A percentile compares a stretch with the other conserved stretches of the same genome.
Evolutionary conservation across 2,329 filamentous ascomycete species (phyloP).

Genomic region (Didymella keratinophila): DNA sequence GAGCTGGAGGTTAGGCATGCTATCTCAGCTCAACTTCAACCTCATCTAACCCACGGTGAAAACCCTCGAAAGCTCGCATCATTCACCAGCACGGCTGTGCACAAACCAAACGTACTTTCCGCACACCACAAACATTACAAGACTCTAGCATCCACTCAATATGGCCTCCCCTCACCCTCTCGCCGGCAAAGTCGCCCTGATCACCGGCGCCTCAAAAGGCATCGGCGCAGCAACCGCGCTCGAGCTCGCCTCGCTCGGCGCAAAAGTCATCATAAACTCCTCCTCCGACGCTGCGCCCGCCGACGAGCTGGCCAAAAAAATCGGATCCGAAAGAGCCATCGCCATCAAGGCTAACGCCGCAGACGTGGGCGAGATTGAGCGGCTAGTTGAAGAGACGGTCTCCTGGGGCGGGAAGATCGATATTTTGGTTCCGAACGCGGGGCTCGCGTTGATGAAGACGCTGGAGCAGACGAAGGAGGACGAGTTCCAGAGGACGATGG

Average conservation of each 20-base stretch:
- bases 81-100: not conserved
- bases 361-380: slow-evolving; percentile 59
- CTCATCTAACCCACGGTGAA: not conserved
- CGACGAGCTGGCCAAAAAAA: slow-evolving; percentile 59
- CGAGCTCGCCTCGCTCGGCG: slow-evolving; percentile 53
- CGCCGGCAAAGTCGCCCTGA: slow-evolving; percentile 38
- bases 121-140: not conserved
- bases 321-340: slow-evolving; percentile 57
- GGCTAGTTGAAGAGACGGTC: slow-evolving; percentile 40
- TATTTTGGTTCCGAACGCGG: slow-evolving; percentile 66
- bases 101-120: not conserved
- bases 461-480: slow-evolving; percentile 67
- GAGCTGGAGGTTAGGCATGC: not conserved
- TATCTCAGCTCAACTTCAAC: not conserved
- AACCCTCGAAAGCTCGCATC: not conserved
- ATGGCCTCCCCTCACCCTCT: slow-evolving; percentile 24
- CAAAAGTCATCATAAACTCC: slow-evolving; percentile 63
- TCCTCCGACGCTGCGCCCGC: slow-evolving; percentile 64
- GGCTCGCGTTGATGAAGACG: slow-evolving; percentile 56
- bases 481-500: slow-evolving; percentile 70
- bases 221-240: slow-evolving; percentile 43
- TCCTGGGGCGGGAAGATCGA: slow-evolving; percentile 60
- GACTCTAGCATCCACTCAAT: not conserved
- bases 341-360: slow-evolving; percentile 66
- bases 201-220: slow-evolving; percentile 42